These are phyloP conservation scores for Colletotrichum simmondsii DNA, from an alignment of 2,329 filamentous ascomycete genomes.

Conservation along the genomic window DNA sequence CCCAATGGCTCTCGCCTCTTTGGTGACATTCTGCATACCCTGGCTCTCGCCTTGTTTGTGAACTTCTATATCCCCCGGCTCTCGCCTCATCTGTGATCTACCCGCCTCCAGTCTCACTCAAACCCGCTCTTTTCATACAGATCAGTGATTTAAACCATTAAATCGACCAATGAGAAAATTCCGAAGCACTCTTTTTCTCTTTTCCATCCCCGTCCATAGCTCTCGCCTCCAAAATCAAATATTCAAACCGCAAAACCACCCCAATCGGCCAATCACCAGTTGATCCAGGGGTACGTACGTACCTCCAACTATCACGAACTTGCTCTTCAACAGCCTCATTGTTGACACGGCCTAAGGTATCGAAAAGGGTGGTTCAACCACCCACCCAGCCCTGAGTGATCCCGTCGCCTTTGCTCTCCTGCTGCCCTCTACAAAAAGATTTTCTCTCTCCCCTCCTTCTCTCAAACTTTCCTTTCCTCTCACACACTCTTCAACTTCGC, in stretches of 20 bases:
- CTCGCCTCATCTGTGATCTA: no score
- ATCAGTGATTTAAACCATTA: neutral
- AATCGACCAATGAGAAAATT: neutral
- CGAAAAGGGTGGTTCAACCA: neutral
- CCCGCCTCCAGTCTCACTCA: no score
- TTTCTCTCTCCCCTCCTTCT: neutral
- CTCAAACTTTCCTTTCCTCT: neutral
- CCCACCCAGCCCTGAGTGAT: neutral
- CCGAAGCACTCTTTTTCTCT: neutral
- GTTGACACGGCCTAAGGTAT: neutral
- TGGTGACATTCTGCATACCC: no score
- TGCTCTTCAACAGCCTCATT: neutral
- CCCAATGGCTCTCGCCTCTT: no score
- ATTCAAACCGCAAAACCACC: neutral
- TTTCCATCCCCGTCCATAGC: neutral
- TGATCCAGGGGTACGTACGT: neutral
- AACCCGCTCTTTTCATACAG: no score
- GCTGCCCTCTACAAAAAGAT: neutral
- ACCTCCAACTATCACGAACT: neutral
- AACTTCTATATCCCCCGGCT: no score
- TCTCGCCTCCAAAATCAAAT: no score
- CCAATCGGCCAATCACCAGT: slow-evolving; percentile 3
- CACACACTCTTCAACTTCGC: neutral
- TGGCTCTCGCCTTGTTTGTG: no score
- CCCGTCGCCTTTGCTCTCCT: neutral